These are phyloP conservation scores for Aspergillus fumigatus DNA, from an alignment of 2,329 filamentous ascomycete genomes.

Conservation along the genomic window DNA sequence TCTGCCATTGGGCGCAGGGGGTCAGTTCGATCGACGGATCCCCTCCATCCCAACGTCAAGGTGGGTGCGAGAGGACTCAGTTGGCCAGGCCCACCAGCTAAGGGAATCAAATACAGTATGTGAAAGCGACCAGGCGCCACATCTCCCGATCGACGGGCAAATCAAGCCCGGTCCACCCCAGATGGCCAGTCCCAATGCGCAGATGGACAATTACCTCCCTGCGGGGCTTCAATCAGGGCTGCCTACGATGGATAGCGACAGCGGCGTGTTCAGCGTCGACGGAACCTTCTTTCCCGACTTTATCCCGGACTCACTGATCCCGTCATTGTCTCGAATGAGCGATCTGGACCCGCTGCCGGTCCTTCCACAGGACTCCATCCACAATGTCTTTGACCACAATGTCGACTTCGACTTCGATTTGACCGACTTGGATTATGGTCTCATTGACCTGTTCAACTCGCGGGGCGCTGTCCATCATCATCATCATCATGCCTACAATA, in stretches of 20 bases:
- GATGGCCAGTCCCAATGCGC: slow-evolving; percentile 9
- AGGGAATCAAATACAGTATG: not conserved
- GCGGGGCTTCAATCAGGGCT: slow-evolving; percentile 11
- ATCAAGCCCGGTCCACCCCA: slow-evolving; percentile 1
- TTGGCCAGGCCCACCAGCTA: too few species aligned
- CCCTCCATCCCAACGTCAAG: slow-evolving; percentile 13
- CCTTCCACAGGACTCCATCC: slow-evolving; percentile 19
- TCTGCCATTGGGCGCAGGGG: slow-evolving; percentile 34
- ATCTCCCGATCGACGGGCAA: not conserved
- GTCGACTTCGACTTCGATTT: slow-evolving; percentile 21
- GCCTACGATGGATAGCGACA: slow-evolving; percentile 22
- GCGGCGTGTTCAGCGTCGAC: slow-evolving; percentile 26
- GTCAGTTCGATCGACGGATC: slow-evolving; percentile 11
- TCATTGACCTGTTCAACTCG: slow-evolving; percentile 25
- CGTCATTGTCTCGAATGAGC: slow-evolving; percentile 19
- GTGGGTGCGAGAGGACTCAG: slow-evolving; percentile 3
- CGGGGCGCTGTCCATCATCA: slow-evolving; percentile 8
- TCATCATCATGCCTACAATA: slow-evolving; percentile 6
- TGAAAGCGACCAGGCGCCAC: slow-evolving; percentile 2
- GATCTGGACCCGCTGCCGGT: slow-evolving; percentile 18
- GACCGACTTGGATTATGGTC: slow-evolving; percentile 25
- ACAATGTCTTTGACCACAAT: slow-evolving; percentile 17
- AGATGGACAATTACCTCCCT: slow-evolving; percentile 7
- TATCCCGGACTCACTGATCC: slow-evolving; percentile 25
- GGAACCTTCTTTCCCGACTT: slow-evolving; percentile 28